phyloP scores from a whole-genome alignment of 495 filamentous ascomycete species.

The Chaetomium cochliodes region DNA sequence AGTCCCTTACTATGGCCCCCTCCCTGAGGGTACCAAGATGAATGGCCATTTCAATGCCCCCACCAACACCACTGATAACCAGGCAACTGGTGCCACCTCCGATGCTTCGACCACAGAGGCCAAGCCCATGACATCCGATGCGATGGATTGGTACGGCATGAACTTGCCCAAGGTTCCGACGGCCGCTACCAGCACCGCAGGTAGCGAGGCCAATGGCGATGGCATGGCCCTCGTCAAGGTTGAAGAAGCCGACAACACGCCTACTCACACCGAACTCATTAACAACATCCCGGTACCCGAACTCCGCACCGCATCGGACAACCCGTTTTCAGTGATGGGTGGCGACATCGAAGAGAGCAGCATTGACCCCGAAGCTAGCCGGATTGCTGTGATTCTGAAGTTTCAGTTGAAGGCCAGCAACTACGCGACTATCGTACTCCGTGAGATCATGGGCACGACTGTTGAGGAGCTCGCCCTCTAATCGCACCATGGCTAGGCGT shows the following conservation, averaged over 20 bases:
- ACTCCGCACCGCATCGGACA: conserved; percentile 30
- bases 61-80: background rate
- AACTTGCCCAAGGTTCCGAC: conserved; percentile 9
- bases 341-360: conserved; percentile 17
- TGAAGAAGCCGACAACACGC: background rate
- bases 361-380: conserved; percentile 40
- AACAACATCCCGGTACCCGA: conserved; percentile 23
- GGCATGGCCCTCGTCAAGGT: conserved; percentile 9
- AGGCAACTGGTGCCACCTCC: background rate
- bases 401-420: conserved; percentile 82
- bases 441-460: conserved; percentile 63
- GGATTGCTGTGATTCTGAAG: conserved; percentile 80
- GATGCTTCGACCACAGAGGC: background rate
- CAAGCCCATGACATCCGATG: background rate
- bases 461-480: conserved; percentile 15
- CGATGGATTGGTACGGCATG: conserved; percentile 21
- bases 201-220: background rate
- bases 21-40: background rate
- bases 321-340: conserved; percentile 24
- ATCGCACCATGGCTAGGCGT: background rate
- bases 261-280: conserved; percentile 5
- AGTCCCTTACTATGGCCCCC: conserved; percentile 20
- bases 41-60: background rate
- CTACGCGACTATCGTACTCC: conserved; percentile 91
- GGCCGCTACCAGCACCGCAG: background rate